Evolutionary conservation across 2,329 filamentous ascomycete genomes (phyloP), one percentile per base, ranked within the genome.

Genomic region (Colletotrichum sp.): DNA sequence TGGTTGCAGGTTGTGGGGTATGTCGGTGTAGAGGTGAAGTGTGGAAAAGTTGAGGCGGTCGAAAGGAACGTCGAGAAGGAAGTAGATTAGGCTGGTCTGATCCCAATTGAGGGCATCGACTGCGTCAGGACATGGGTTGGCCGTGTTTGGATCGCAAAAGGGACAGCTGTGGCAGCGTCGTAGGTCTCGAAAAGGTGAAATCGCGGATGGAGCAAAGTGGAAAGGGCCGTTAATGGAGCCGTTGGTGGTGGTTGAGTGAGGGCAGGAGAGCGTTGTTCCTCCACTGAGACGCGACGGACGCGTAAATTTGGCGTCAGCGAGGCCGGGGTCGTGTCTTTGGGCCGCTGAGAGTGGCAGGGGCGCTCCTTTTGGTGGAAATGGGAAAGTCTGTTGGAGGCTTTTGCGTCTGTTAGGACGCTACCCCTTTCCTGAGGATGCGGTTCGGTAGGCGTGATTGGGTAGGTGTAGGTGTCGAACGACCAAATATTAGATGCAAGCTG

Each of bases 291-390:
- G 81, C 82, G 82, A 76, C 57, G 65, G 32, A 78, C 83, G 83
- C 83, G 83, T 83, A 72, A 78, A 80, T 81, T 78, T 84, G 82
- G 82, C 79, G 82, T 81, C 74, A 68, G 61, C 68, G 70, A 74
- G 78, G 80, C 80, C 39, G 43, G 76, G 74, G 61, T 65, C 73
- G 73, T 76, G 73, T 74, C 43, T 36, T n/a, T 61, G 39, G 57
- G 71, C 21, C 48, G 8, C 14, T 13, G 24, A 18, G 52, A 30
- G 57, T 18, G 57, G 57, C 57, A 60, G 57, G 57, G 65, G 10
- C 57, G 36, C 39, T n/a, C 14, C n/a, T 43, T 61, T 69, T 43
- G 36, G 26, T 10, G 18, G 7, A 18, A n/a, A 60, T 73, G 72
- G 36, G 64, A 71, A 65, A 71, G 71, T 39, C 52, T 7, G 7